phyloP scores from a whole-genome alignment of 2,329 filamentous ascomycete genomes.

The Alternaria tenuissima region DNA sequence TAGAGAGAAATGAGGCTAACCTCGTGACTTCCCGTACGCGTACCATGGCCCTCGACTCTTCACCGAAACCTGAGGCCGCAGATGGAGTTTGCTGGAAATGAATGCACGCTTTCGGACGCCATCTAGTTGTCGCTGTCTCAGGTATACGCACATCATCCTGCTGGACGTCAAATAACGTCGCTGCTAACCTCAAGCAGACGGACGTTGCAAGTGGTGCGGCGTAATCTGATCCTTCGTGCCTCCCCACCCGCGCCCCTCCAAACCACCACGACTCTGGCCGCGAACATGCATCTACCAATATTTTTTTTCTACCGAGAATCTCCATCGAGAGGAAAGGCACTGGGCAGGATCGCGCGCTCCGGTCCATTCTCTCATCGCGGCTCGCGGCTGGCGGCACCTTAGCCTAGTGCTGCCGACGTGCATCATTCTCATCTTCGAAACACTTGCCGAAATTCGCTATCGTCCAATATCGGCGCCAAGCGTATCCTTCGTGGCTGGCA shows the following conservation, averaged over 20 bases:
- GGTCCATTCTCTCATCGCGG: slow-evolving; percentile 27
- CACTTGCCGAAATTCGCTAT: slow-evolving; percentile 24
- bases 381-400: slow-evolving; percentile 33
- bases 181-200: slow-evolving; percentile 24
- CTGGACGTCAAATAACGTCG: slow-evolving; percentile 22
- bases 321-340: slow-evolving; percentile 7
- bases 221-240: slow-evolving; percentile 16
- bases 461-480: slow-evolving; percentile 36
- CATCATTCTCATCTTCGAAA: slow-evolving; percentile 22
- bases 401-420: slow-evolving; percentile 32
- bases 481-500: slow-evolving; percentile 17
- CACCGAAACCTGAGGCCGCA: slow-evolving; percentile 23
- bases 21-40: slow-evolving; percentile 4
- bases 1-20: slow-evolving; percentile 7
- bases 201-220: slow-evolving; percentile 23
- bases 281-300: slow-evolving; percentile 13
- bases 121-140: slow-evolving; percentile 33
- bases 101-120: slow-evolving; percentile 19
- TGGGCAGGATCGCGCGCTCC: slow-evolving; percentile 15
- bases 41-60: slow-evolving; percentile 1
- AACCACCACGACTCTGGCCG: slow-evolving; percentile 7
- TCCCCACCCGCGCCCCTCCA: slow-evolving; percentile 16
- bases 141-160: slow-evolving; percentile 23
- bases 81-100: slow-evolving; percentile 13
- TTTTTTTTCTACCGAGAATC: slow-evolving; percentile 9